phyloP scores from a whole-genome alignment of 208 protist genomes.

The Leishmania arabica region DNA sequence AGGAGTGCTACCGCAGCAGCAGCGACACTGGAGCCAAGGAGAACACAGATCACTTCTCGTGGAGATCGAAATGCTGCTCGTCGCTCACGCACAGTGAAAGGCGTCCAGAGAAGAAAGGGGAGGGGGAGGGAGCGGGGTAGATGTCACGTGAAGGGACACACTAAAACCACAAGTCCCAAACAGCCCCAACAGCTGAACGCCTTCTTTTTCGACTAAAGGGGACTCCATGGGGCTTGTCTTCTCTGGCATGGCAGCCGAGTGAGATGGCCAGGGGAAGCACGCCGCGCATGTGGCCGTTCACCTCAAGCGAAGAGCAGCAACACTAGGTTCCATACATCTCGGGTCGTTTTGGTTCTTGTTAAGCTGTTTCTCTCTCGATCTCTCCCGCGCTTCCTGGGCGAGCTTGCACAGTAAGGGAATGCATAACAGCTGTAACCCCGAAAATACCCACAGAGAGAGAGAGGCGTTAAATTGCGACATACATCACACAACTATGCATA shows the following conservation, averaged over 20 bases:
- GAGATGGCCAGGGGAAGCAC: not conserved
- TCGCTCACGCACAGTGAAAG: not conserved
- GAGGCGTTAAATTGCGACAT: not conserved
- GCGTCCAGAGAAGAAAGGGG: not conserved
- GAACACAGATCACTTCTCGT: not conserved
- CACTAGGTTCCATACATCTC: not conserved
- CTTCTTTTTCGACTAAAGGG: not conserved
- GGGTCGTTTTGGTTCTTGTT: not conserved
- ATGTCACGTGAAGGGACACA: not conserved
- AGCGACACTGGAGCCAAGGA: not conserved
- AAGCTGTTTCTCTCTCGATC: not conserved
- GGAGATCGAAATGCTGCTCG: not conserved
- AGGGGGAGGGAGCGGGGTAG: not conserved
- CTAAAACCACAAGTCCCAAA: not conserved
- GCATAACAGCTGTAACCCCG: not conserved
- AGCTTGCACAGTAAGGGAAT: not conserved
- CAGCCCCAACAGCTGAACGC: not conserved
- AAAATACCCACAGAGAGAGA: not conserved
- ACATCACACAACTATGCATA: not conserved
- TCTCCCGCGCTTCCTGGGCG: not conserved
- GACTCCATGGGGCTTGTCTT: not conserved
- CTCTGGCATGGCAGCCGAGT: not conserved
- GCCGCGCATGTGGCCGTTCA: not conserved
- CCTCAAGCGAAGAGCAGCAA: not conserved
- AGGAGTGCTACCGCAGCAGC: not conserved